Evolutionary conservation across 352 stramenopile species (phyloP).

Genomic region (Globisporangium paddicum): DNA sequence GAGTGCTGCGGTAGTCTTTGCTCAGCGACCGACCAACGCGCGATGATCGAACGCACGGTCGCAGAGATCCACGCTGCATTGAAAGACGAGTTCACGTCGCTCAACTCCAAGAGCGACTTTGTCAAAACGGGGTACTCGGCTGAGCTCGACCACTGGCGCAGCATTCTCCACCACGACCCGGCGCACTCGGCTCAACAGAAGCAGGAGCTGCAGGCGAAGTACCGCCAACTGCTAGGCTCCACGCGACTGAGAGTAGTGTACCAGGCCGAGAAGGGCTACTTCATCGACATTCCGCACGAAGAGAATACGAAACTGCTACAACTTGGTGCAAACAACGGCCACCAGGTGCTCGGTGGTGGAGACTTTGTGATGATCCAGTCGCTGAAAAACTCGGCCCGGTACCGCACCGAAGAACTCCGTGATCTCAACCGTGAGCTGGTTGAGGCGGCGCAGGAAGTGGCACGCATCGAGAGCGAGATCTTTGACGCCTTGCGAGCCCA

Average conservation of each 20-base stretch:
- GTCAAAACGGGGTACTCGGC: slow-evolving; percentile 47
- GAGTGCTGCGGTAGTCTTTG: slow-evolving; percentile 20
- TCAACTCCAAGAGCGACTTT: slow-evolving; percentile 61
- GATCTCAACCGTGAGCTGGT: slow-evolving; percentile 54
- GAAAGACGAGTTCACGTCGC: slow-evolving; percentile 48
- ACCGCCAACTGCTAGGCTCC: slow-evolving; percentile 46
- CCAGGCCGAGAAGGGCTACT: slow-evolving; percentile 58
- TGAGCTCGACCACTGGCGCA: slow-evolving; percentile 61
- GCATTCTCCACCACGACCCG: slow-evolving; percentile 34
- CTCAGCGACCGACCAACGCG: slow-evolving; percentile 12
- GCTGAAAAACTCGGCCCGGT: slow-evolving; percentile 61
- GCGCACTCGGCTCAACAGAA: slow-evolving; percentile 26
- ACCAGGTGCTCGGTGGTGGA: slow-evolving; percentile 14
- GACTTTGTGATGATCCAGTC: slow-evolving; percentile 56
- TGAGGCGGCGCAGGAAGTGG: slow-evolving; percentile 52
- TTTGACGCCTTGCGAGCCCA: slow-evolving; percentile 34
- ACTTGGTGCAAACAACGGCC: slow-evolving; percentile 1
- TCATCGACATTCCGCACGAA: slow-evolving; percentile 61
- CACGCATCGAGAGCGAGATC: slow-evolving; percentile 48
- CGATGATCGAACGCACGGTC: slow-evolving; percentile 21
- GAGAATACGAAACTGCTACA: slow-evolving; percentile 45
- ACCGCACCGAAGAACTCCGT: slow-evolving; percentile 58
- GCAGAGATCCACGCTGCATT: slow-evolving; percentile 50
- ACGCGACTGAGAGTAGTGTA: slow-evolving; percentile 55
- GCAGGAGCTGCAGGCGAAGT: slow-evolving; percentile 51